Percentiles rank a stretch among this genome's conserved stretches.
Evolutionary conservation across 257 asterid species (phyloP).

Genomic region (Nicotiana otophora): DNA sequence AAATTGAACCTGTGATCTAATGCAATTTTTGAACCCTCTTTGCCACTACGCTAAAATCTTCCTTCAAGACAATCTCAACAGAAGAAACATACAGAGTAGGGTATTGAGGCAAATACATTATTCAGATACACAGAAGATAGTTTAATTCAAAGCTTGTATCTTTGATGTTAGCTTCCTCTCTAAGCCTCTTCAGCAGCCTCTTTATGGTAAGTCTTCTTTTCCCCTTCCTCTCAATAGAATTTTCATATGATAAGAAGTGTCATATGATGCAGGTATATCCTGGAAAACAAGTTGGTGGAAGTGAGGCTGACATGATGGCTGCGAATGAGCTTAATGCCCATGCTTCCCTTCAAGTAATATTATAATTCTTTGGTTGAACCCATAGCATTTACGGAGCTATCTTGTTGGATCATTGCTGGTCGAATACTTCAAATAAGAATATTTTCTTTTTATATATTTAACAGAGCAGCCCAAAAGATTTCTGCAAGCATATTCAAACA

Average conservation of each 20-base stretch:
- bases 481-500: conserved; percentile 58
- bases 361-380: not conserved
- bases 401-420: not conserved
- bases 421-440: not conserved
- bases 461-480: conserved; percentile 49
- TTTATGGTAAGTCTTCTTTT: not conserved
- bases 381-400: not conserved
- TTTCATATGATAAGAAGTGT: conserved; percentile 2
- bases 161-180: not conserved
- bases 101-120: not conserved
- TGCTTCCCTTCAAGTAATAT: conserved; percentile 72
- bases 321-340: conserved; percentile 90
- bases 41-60: no score
- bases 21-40: no score
- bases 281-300: conserved; percentile 87
- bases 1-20: no score
- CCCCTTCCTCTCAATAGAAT: not conserved
- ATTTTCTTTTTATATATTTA: not conserved
- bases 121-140: not conserved
- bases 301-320: conserved; percentile 88
- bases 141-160: not conserved
- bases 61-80: no score
- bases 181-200: not conserved
- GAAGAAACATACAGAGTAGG: not conserved
- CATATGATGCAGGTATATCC: conserved; percentile 72